Evolutionary conservation across 2,329 filamentous ascomycete genomes (phyloP).

Genomic region (Stemphylium beticola): DNA sequence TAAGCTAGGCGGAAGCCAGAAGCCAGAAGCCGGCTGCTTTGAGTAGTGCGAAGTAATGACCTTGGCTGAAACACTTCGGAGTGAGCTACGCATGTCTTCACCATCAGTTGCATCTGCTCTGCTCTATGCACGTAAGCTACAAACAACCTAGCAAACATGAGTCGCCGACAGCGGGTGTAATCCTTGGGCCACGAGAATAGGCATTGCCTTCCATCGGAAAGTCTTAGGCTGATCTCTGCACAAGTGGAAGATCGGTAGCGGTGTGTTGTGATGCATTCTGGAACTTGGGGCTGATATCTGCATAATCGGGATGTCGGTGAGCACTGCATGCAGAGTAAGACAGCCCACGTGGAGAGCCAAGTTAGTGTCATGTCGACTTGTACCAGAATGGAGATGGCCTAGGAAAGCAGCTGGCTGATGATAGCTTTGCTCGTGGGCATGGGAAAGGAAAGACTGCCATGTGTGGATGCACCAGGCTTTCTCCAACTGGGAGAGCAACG

Average conservation of each 20-base stretch:
- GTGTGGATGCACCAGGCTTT: background rate
- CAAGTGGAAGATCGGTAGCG: background rate
- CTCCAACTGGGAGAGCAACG: background rate
- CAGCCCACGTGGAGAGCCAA: background rate
- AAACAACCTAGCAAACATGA: slow-evolving; percentile 1
- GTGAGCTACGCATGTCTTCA: background rate
- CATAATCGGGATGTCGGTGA: background rate
- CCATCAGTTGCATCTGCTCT: background rate
- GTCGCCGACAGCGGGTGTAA: background rate
- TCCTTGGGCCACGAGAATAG: background rate
- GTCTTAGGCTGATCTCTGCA: slow-evolving; percentile 1
- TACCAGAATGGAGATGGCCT: background rate
- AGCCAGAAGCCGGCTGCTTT: background rate
- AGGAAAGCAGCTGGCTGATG: background rate
- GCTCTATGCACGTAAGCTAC: slow-evolving; percentile 3
- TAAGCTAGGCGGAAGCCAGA: background rate
- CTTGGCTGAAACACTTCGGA: no score
- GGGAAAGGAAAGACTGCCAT: background rate
- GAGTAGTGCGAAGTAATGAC: background rate
- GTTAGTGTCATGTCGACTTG: background rate
- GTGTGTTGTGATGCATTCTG: background rate
- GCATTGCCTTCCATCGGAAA: background rate
- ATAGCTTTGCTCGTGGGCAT: background rate
- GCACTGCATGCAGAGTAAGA: background rate
- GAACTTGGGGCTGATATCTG: background rate